Conservation (phyloP, 2,329 filamentous ascomycete species). For the Ophiostoma quercus region DNA sequence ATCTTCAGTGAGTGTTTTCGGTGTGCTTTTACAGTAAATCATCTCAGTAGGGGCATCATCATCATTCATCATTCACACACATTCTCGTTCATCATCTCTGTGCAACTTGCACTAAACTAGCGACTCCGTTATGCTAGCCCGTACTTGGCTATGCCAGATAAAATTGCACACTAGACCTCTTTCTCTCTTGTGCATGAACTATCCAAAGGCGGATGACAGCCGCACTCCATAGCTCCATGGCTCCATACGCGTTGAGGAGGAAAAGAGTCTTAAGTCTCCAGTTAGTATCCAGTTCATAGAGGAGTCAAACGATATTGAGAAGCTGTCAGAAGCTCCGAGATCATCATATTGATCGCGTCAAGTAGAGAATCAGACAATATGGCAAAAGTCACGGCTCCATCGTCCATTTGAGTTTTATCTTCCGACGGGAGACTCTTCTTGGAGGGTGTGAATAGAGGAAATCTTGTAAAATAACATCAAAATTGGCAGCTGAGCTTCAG, state of each 20-base stretch:
- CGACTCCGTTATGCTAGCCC: not conserved
- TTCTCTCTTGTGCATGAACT: conserved; percentile 7
- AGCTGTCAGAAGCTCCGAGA: not conserved
- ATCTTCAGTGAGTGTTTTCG: not conserved
- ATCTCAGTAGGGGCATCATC: not conserved
- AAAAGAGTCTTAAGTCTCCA: not conserved
- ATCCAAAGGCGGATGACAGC: not conserved
- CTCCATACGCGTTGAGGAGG: too few species aligned
- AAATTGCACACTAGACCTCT: conserved; percentile 15
- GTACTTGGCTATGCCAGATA: conserved; percentile 13
- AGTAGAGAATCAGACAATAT: not conserved
- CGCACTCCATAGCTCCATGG: not conserved
- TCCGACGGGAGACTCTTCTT: too few species aligned
- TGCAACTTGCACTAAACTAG: conserved; percentile 1
- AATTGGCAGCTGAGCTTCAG: too few species aligned
- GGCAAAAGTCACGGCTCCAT: not conserved
- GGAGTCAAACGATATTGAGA: not conserved
- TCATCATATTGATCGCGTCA: not conserved
- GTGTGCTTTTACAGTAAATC: not conserved
- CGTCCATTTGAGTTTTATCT: not conserved
- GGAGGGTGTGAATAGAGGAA: not conserved
- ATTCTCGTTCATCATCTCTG: not conserved
- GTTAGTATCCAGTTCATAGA: not conserved
- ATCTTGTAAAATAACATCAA: too few species aligned
- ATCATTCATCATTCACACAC: not conserved